Conservation (phyloP, 1,139 yeast species). For the Yamadazyma membranifaciens region DNA sequence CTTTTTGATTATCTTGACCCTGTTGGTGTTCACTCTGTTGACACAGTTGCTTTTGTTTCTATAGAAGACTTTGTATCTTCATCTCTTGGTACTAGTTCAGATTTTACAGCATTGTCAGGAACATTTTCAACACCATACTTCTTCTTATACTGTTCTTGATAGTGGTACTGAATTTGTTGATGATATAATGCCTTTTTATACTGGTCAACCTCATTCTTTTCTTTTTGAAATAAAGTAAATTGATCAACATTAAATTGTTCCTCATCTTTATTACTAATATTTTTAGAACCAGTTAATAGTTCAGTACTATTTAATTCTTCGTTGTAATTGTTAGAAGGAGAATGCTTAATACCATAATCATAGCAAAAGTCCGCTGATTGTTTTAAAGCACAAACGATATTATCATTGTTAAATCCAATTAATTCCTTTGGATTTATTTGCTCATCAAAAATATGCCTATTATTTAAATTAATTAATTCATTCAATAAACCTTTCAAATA, state of each 20-base stretch:
- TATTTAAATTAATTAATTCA: slow-evolving; percentile 19
- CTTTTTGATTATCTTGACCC: no score
- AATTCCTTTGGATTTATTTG: slow-evolving; percentile 8
- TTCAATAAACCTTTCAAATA: slow-evolving; percentile 32
- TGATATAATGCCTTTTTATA: slow-evolving; percentile 14
- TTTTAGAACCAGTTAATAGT: not conserved
- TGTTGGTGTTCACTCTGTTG: no score
- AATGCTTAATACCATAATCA: slow-evolving; percentile 19
- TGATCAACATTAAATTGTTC: slow-evolving; percentile 13
- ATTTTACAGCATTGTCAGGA: not conserved
- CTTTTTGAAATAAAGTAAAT: slow-evolving; percentile 11
- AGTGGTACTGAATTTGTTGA: slow-evolving; percentile 1
- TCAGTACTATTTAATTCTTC: not conserved
- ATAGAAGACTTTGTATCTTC: no score
- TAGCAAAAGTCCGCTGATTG: slow-evolving; percentile 28
- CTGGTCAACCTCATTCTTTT: slow-evolving; percentile 11
- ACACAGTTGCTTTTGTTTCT: no score
- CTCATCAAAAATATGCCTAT: slow-evolving; percentile 16
- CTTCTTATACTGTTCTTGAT: not conserved
- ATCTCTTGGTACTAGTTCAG: not conserved
- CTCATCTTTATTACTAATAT: slow-evolving; percentile 7
- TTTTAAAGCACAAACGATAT: slow-evolving; percentile 33
- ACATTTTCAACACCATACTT: not conserved
- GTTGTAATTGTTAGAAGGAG: not conserved
- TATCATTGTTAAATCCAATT: slow-evolving; percentile 26